Percentiles rank a stretch among this genome's conserved stretches.
These are phyloP conservation scores for Acanthamoeba lugdunensis DNA, from an alignment of 208 protist species.

Conservation along the genomic window DNA sequence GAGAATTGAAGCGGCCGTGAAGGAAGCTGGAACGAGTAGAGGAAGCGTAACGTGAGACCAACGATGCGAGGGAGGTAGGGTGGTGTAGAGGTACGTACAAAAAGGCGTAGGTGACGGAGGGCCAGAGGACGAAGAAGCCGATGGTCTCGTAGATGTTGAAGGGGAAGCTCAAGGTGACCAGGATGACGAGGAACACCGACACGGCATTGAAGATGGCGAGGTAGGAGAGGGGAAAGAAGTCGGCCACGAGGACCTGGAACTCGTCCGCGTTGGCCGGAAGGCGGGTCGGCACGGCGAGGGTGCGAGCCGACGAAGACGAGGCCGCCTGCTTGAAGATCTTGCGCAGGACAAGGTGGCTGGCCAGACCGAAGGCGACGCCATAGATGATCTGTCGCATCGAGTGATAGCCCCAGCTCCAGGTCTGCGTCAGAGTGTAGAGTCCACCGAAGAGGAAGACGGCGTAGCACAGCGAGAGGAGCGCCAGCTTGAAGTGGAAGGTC, in stretches of 20 bases:
- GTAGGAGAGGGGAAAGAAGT: slow-evolving; percentile 23
- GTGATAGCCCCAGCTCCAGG: slow-evolving; percentile 60
- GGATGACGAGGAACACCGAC: neutral
- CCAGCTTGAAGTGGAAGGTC: slow-evolving; percentile 52
- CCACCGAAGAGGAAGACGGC: slow-evolving; percentile 45
- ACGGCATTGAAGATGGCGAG: slow-evolving; percentile 52
- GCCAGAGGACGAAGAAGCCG: slow-evolving; percentile 36
- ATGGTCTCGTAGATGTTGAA: slow-evolving; percentile 47
- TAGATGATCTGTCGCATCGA: slow-evolving; percentile 39
- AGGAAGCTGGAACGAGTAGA: neutral
- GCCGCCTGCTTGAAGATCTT: neutral
- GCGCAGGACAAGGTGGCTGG: slow-evolving; percentile 21
- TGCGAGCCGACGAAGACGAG: neutral
- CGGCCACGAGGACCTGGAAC: neutral
- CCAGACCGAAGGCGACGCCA: slow-evolving; percentile 6
- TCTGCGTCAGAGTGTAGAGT: slow-evolving; percentile 42
- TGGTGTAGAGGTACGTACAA: neutral
- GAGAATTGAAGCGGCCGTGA: neutral
- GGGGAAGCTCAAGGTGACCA: slow-evolving; percentile 27
- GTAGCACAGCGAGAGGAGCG: slow-evolving; percentile 27
- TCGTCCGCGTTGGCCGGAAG: neutral
- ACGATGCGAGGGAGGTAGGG: neutral
- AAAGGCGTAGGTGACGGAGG: slow-evolving; percentile 9
- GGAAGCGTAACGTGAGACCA: neutral
- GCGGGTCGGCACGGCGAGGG: neutral